A percentile compares a stretch with the other conserved stretches of the same genome.
Conservation (phyloP, 805 yeast genomes). For the Wickerhamiella azyma region DNA sequence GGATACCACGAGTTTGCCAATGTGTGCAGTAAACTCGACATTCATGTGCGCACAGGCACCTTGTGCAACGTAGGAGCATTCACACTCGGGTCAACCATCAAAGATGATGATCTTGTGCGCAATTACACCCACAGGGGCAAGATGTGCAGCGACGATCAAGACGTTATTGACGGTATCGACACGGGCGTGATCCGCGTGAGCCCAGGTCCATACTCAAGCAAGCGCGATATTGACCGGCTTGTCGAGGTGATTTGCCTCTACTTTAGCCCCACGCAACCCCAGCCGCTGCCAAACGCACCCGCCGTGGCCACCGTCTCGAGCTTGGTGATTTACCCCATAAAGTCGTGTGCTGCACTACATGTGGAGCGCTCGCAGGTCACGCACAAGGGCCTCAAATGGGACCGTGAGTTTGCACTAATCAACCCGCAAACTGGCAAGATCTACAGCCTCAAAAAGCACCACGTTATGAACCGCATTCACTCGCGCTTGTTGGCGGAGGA, state of each 20-base stretch:
- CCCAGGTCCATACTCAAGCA: constrained; percentile 30
- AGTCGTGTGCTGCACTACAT: constrained; percentile 29
- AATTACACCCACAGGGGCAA: constrained; percentile 27
- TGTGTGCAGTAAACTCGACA: constrained; percentile 21
- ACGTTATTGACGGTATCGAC: constrained; percentile 27
- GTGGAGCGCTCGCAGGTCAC: constrained; percentile 20
- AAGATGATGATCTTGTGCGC: constrained; percentile 22
- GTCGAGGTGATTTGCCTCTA: constrained; percentile 21
- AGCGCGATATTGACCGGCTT: constrained; percentile 26
- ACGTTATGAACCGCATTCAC: constrained; percentile 26
- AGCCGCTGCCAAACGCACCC: not conserved
- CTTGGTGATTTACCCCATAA: constrained; percentile 30
- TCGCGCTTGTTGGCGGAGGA: constrained; percentile 19
- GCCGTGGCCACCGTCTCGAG: constrained; percentile 14
- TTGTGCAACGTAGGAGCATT: constrained; percentile 33
- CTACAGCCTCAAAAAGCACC: constrained; percentile 26
- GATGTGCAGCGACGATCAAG: constrained; percentile 32
- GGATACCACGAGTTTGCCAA: constrained; percentile 32
- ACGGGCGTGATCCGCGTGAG: constrained; percentile 33
- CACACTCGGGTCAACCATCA: constrained; percentile 19
- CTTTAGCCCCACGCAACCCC: constrained; percentile 7
- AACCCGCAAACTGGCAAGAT: constrained; percentile 21
- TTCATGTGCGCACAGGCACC: constrained; percentile 32
- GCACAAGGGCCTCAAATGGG: constrained; percentile 28
- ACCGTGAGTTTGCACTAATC: constrained; percentile 30